Evolutionary conservation across 805 yeast species (phyloP).

Genomic region (Scheffersomyces stipitis): DNA sequence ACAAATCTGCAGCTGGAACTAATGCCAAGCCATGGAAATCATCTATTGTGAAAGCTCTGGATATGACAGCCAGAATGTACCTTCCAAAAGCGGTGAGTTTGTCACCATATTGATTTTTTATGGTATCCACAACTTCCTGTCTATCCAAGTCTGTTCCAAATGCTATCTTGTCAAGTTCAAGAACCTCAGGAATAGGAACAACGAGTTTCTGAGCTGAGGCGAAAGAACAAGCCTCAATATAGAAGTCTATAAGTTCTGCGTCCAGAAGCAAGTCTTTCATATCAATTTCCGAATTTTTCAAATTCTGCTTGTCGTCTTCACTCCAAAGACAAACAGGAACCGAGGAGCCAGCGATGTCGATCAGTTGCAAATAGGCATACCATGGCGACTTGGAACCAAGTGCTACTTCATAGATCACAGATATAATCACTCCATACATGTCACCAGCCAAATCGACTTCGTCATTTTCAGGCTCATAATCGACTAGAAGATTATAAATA

Average conservation of each 20-base stretch:
- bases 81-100: constrained; percentile 52
- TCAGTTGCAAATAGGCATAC: constrained; percentile 61
- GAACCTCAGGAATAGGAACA: constrained; percentile 38
- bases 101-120: constrained; percentile 8
- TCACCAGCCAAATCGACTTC: constrained; percentile 48
- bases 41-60: constrained; percentile 83
- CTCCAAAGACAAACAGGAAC: constrained; percentile 70
- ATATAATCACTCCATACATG: constrained; percentile 62
- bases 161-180: constrained; percentile 22
- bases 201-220: constrained; percentile 29
- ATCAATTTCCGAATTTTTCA: constrained; percentile 64
- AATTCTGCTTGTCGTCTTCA: constrained; percentile 41
- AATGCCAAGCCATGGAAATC: constrained; percentile 68
- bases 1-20: constrained; percentile 90
- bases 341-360: constrained; percentile 38
- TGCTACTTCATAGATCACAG: constrained; percentile 69
- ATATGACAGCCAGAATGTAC: constrained; percentile 59
- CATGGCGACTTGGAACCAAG: constrained; percentile 74
- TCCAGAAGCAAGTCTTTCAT: constrained; percentile 58
- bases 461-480: constrained; percentile 30
- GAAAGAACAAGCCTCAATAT: constrained; percentile 40
- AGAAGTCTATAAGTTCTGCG: constrained; percentile 41
- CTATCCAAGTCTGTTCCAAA: constrained; percentile 17
- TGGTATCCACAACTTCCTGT: constrained; percentile 3
- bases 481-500: constrained; percentile 66